Percentiles rank a stretch among this genome's conserved stretches.
These are phyloP conservation scores for Trichoderma afroharzianum DNA, from an alignment of 2,329 filamentous ascomycete species.

Conservation along the genomic window DNA sequence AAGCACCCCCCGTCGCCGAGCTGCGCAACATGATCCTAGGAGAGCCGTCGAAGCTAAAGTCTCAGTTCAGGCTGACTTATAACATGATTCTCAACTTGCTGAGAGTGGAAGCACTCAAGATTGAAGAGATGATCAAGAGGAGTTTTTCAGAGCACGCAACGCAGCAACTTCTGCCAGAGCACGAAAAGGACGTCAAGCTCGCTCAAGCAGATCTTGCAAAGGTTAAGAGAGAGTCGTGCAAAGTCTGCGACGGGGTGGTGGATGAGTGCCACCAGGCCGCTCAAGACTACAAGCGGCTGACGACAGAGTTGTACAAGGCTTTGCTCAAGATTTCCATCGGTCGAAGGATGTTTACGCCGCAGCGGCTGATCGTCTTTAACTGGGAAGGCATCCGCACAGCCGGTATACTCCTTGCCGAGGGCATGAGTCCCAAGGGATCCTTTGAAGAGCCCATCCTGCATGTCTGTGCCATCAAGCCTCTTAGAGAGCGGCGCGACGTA, in stretches of 20 bases:
- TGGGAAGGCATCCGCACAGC: conserved; percentile 79
- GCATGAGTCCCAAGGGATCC: conserved; percentile 58
- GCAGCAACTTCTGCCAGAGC: conserved; percentile 87
- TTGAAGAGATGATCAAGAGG: conserved; percentile 99
- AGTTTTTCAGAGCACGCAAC: conserved; percentile 98
- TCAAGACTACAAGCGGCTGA: conserved; percentile 76
- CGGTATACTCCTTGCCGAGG: conserved; percentile 76
- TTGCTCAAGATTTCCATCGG: conserved; percentile 79
- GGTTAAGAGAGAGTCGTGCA: conserved; percentile 80
- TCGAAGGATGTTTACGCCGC: conserved; percentile 70
- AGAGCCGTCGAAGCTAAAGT: conserved; percentile 89
- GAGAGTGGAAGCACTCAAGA: conserved; percentile 92
- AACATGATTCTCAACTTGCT: conserved; percentile 98
- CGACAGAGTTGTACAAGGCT: conserved; percentile 72
- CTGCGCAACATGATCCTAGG: conserved; percentile 93
- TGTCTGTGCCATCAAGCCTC: conserved; percentile 71
- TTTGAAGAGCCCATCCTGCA: conserved; percentile 64
- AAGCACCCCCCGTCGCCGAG: conserved; percentile 80
- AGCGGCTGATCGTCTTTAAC: conserved; percentile 78
- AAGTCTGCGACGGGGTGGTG: conserved; percentile 75
- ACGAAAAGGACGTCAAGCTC: conserved; percentile 89
- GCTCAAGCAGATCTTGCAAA: conserved; percentile 90
- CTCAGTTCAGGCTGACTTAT: conserved; percentile 95
- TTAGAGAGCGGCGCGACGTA: conserved; percentile 66
- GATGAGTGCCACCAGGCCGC: conserved; percentile 78